These are phyloP conservation scores for Abortiporus biennis DNA, from an alignment of 1,284 basidiomycete species.

Conservation along the genomic window DNA sequence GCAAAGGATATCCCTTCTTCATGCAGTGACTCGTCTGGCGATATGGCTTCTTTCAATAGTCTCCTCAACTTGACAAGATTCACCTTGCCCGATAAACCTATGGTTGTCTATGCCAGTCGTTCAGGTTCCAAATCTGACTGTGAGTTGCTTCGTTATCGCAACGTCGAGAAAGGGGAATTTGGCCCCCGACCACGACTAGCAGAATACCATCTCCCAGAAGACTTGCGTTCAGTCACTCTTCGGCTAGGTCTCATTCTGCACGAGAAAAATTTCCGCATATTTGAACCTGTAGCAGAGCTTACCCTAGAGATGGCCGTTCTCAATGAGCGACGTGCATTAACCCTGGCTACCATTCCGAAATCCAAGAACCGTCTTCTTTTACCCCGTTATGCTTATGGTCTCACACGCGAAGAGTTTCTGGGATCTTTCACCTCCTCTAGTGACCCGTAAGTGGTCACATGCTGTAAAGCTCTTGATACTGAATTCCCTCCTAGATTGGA, in stretches of 20 bases:
- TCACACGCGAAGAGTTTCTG: slow-evolving; percentile 1
- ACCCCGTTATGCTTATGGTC: slow-evolving; percentile 1
- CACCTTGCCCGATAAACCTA: background rate
- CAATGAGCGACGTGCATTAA: background rate
- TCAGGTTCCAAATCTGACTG: slow-evolving; percentile 1
- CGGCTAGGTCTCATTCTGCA: slow-evolving; percentile 3
- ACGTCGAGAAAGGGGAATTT: background rate
- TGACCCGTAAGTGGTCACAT: background rate
- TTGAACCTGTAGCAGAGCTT: background rate
- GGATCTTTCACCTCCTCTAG: background rate
- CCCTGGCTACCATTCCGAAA: background rate
- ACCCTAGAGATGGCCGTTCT: slow-evolving; percentile 1
- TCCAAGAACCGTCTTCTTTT: background rate
- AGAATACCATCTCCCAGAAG: background rate
- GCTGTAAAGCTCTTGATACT: background rate
- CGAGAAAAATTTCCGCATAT: slow-evolving; percentile 1
- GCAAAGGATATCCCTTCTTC: background rate
- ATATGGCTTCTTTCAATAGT: no score
- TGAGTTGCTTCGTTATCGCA: background rate
- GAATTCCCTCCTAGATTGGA: background rate
- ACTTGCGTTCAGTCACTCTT: background rate
- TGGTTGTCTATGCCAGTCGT: background rate
- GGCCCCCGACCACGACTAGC: background rate
- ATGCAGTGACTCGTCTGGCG: background rate
- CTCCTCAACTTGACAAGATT: background rate